Percentiles rank a stretch among this genome's conserved stretches.
phyloP scores from a whole-genome alignment of 2,329 filamentous ascomycete genomes.

The Paecilomyces variotii region DNA sequence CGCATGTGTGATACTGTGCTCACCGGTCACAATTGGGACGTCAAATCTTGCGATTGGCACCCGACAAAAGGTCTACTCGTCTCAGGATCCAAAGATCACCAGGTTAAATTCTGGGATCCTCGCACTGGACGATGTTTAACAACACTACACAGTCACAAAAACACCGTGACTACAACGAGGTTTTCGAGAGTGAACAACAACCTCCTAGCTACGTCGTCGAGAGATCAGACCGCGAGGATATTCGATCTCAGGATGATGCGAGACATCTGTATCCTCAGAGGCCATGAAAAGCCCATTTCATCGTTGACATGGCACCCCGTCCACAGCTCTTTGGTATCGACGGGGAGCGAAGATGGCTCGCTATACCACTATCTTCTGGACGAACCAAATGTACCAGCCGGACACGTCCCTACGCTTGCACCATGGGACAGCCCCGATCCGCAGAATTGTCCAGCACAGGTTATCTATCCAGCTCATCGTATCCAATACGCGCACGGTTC shows the following conservation, averaged over 20 bases:
- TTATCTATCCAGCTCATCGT: slow-evolving; percentile 86
- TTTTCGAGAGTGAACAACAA: slow-evolving; percentile 82
- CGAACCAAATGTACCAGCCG: slow-evolving; percentile 77
- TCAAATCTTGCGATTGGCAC: slow-evolving; percentile 96
- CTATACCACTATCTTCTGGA: slow-evolving; percentile 93
- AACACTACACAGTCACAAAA: slow-evolving; percentile 93
- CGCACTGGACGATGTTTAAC: slow-evolving; percentile 81
- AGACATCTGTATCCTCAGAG: slow-evolving; percentile 85
- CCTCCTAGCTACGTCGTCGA: slow-evolving; percentile 82
- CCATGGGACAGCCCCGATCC: slow-evolving; percentile 83
- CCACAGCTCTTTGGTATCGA: slow-evolving; percentile 80
- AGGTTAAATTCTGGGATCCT: slow-evolving; percentile 98
- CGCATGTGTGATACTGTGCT: slow-evolving; percentile 76
- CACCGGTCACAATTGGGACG: slow-evolving; percentile 95
- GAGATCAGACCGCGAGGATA: slow-evolving; percentile 85
- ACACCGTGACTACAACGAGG: slow-evolving; percentile 84
- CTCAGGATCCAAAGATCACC: slow-evolving; percentile 93
- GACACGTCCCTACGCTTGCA: slow-evolving; percentile 62
- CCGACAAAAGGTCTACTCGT: slow-evolving; percentile 88
- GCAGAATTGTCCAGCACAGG: slow-evolving; percentile 69
- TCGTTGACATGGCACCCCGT: slow-evolving; percentile 90
- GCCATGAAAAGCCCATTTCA: slow-evolving; percentile 93
- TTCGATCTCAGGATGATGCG: slow-evolving; percentile 98
- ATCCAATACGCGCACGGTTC: slow-evolving; percentile 85
- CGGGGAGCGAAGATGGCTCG: slow-evolving; percentile 81